These are phyloP conservation scores for Microbotryum violaceum DNA, from an alignment of 1,284 basidiomycete genomes.

Conservation along the genomic window DNA sequence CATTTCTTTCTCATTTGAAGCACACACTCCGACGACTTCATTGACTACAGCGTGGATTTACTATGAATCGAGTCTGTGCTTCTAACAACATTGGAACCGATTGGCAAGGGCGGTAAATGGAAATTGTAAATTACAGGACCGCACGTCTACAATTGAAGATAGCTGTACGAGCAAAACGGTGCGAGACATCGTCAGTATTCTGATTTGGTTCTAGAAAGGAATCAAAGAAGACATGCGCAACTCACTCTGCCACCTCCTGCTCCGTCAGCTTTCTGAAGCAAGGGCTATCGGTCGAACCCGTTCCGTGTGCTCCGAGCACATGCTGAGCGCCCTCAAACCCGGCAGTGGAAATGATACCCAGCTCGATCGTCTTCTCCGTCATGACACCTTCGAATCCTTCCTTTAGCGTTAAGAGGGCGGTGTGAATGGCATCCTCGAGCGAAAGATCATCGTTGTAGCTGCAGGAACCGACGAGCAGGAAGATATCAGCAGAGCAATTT, in stretches of 20 bases:
- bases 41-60: no score
- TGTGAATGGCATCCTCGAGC: constrained; percentile 97
- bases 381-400: constrained; percentile 91
- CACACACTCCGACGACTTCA: no score
- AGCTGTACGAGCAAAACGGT: no score
- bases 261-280: constrained; percentile 89
- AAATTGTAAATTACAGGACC: no score
- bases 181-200: no score
- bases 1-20: no score
- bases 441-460: constrained; percentile 99
- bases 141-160: no score
- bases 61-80: no score
- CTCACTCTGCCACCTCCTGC: constrained; percentile 82
- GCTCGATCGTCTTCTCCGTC: constrained; percentile 99
- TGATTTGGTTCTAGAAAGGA: no score
- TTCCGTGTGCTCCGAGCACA: constrained; percentile 52
- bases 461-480: constrained; percentile 17
- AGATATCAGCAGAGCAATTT: neutral
- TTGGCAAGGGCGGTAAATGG: no score
- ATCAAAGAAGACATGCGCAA: neutral
- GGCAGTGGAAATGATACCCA: constrained; percentile 85
- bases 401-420: constrained; percentile 94
- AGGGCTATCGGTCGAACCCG: constrained; percentile 64
- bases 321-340: constrained; percentile 53
- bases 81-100: no score